A percentile compares a stretch with the other conserved stretches of the same genome.
These are phyloP conservation scores for Trichophyton mentagrophytes DNA, from an alignment of 2,329 filamentous ascomycete species.

Conservation along the genomic window DNA sequence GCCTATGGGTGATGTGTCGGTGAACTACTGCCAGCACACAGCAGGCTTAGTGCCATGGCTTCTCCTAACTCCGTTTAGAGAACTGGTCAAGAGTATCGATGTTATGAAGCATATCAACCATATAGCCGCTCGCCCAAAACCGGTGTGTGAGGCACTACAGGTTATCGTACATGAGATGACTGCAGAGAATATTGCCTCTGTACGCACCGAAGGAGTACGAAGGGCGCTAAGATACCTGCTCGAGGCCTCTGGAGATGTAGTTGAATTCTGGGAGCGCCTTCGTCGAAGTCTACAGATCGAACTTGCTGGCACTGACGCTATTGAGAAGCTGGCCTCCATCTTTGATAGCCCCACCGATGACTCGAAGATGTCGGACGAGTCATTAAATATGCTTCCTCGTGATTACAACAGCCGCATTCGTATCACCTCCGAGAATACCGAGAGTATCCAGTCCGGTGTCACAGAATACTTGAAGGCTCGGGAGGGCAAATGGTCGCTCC, in stretches of 20 bases:
- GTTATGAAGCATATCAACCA: slow-evolving; percentile 36
- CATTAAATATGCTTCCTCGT: slow-evolving; percentile 24
- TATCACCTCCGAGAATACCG: slow-evolving; percentile 27
- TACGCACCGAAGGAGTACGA: slow-evolving; percentile 32
- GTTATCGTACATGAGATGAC: slow-evolving; percentile 39
- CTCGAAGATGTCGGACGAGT: slow-evolving; percentile 19
- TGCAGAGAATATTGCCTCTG: slow-evolving; percentile 24
- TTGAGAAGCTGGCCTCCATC: slow-evolving; percentile 31
- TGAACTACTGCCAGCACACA: slow-evolving; percentile 37
- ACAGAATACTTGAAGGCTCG: slow-evolving; percentile 22
- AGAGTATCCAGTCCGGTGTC: slow-evolving; percentile 28
- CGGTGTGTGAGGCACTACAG: slow-evolving; percentile 40
- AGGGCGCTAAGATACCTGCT: slow-evolving; percentile 29
- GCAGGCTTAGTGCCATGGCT: slow-evolving; percentile 47
- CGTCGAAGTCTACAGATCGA: slow-evolving; percentile 42
- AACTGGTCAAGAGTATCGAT: slow-evolving; percentile 40
- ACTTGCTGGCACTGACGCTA: slow-evolving; percentile 33
- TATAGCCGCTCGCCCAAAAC: slow-evolving; percentile 37
- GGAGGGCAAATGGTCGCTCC: slow-evolving; percentile 32
- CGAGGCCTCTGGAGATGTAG: slow-evolving; percentile 40
- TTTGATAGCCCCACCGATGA: slow-evolving; percentile 34
- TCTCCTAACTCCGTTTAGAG: slow-evolving; percentile 46
- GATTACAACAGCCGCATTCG: slow-evolving; percentile 29
- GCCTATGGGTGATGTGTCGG: slow-evolving; percentile 35
- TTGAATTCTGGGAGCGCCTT: slow-evolving; percentile 44